Evolutionary conservation across 495 filamentous ascomycete genomes (phyloP).

Genomic region (Trichoderma erinaceum): DNA sequence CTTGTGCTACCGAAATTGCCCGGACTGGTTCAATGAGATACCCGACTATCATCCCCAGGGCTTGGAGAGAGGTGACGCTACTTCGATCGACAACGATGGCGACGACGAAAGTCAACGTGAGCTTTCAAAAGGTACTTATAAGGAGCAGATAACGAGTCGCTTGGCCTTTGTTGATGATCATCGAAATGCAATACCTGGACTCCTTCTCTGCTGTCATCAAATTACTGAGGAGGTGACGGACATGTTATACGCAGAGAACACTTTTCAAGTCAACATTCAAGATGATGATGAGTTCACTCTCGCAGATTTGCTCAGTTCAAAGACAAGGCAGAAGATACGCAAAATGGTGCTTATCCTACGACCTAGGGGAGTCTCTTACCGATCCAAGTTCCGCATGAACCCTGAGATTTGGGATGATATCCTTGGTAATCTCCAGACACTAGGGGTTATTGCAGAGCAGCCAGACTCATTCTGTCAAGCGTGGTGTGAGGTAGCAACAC

Average conservation of each 20-base stretch:
- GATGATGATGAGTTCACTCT: background rate
- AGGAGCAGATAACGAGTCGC: background rate
- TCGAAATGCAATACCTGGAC: background rate
- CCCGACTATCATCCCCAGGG: background rate
- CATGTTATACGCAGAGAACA: background rate
- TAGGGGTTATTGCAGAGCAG: background rate
- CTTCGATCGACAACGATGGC: background rate
- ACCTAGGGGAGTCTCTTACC: background rate
- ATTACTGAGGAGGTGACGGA: background rate
- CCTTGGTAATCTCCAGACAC: background rate
- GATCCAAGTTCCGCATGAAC: background rate
- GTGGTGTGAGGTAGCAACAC: background rate
- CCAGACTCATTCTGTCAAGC: background rate
- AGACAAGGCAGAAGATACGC: background rate
- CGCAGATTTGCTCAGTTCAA: background rate
- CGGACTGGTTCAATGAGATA: background rate
- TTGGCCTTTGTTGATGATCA: background rate
- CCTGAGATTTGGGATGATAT: background rate
- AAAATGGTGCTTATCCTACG: background rate
- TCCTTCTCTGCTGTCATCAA: background rate
- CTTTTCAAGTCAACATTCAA: background rate
- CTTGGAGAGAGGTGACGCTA: background rate
- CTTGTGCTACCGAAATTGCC: background rate
- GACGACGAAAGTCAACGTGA: background rate
- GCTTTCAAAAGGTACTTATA: background rate